Conservation (phyloP, 176 grass and related monocot species). For the Tuctoria greenei region DNA sequence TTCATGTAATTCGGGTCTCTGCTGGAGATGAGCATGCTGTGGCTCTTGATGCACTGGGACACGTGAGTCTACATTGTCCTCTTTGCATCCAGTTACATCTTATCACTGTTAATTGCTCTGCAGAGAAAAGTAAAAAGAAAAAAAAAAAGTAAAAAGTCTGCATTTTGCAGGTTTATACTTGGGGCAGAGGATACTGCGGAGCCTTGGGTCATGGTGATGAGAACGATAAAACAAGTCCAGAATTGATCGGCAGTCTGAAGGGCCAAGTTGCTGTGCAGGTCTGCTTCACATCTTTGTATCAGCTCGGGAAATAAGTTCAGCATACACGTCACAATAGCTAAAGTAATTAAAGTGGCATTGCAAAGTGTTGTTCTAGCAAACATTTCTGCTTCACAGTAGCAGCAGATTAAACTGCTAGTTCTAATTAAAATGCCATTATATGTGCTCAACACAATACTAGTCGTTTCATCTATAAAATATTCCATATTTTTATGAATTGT, state of each 20-base stretch:
- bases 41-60: slow-evolving; percentile 84
- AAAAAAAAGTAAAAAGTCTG: slow-evolving; percentile 25
- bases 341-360: neutral
- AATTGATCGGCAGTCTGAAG: slow-evolving; percentile 66
- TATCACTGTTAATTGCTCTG: no score
- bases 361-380: neutral
- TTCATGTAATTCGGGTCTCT: slow-evolving; percentile 91
- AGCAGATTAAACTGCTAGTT: neutral
- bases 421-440: neutral
- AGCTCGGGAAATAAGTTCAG: neutral
- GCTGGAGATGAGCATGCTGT: slow-evolving; percentile 98
- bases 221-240: slow-evolving; percentile 94
- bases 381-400: neutral
- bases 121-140: no score
- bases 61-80: slow-evolving; percentile 49
- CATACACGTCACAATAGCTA: neutral
- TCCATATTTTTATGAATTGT: slow-evolving; percentile 30
- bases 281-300: slow-evolving; percentile 31
- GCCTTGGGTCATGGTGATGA: slow-evolving; percentile 97
- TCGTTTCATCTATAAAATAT: neutral
- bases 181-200: slow-evolving; percentile 98
- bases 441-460: neutral
- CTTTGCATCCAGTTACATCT: neutral
- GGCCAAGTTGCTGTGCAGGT: slow-evolving; percentile 91
- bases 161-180: slow-evolving; percentile 88